Percentiles rank a stretch among this genome's conserved stretches.
These are phyloP conservation scores for Coemansia sp. DNA, from an alignment of 192 early-diverging fungal genomes.

Conservation along the genomic window DNA sequence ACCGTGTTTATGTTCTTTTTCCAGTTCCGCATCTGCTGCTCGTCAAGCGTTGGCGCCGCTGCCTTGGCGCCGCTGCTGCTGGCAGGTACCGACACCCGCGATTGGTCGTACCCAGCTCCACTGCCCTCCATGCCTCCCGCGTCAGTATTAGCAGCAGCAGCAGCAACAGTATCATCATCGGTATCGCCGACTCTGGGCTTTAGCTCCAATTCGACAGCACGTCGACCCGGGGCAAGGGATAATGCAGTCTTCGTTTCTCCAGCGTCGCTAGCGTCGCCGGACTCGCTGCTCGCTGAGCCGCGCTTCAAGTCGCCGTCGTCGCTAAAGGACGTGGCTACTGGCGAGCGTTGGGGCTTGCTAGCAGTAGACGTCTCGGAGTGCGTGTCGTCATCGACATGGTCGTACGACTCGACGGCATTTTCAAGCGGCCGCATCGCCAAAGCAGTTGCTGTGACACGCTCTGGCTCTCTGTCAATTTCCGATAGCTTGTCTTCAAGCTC, in stretches of 20 bases:
- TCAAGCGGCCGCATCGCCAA: background rate
- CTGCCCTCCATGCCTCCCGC: background rate
- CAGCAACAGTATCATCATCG: background rate
- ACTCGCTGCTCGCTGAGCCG: background rate
- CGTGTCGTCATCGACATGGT: background rate
- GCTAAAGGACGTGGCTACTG: background rate
- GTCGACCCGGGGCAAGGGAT: background rate
- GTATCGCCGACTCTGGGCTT: background rate
- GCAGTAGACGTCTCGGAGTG: background rate
- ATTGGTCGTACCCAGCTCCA: background rate
- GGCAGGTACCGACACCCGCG: background rate
- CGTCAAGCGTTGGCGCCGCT: slow-evolving; percentile 11
- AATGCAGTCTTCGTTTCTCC: background rate
- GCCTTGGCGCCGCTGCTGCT: background rate
- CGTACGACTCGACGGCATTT: background rate
- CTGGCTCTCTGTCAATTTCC: background rate
- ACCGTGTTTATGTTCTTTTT: slow-evolving; percentile 80
- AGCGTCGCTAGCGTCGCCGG: background rate
- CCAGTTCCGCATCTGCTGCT: slow-evolving; percentile 75
- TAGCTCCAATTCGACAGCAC: background rate
- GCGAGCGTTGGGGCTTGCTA: background rate
- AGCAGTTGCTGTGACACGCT: background rate
- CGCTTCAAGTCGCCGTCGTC: background rate
- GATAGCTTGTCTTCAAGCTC: background rate
- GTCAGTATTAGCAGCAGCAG: too few relatives aligned